Base-by-base conservation (phyloP, 1,284 basidiomycete genomes). In the Ustilago trichophora region DNA sequence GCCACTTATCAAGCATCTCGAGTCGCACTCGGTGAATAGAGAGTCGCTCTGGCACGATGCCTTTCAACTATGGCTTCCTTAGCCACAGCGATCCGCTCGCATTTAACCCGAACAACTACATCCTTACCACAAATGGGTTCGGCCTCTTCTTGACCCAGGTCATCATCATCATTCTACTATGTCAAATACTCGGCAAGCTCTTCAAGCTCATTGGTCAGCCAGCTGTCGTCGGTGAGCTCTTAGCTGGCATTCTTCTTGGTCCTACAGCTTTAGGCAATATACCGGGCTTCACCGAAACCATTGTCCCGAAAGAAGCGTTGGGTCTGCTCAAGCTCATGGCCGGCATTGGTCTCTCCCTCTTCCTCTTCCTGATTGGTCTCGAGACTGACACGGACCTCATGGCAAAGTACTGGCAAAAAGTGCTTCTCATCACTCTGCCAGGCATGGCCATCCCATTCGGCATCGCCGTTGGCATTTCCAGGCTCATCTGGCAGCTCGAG, bases 351-450 rank as follows among this genome's bases (percentile, higher is more conserved):
- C 57, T 74, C 4, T 59, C 67, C 4, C 29, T 69, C n/a, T 74
- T 74, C 34, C 55, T 74, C 18, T 67, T 74, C 12, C 53, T 74
- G 19, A 74, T 76, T 37, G 73, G 73, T 11, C 53, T 76, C 29
- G 73, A 76, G 41, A 76, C 73, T 13, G 73, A 76, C 32, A 69
- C 63, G 11, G 69, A 74, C 7, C 64, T 75, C 19, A 76, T 76
- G 59, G 68, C 64, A 10, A 53, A 51, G 37, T 60, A 73, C 27
- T 74, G 59, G 59, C 56, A 64, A 26, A 58, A 74, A 40, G 73
- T 75, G 4, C 6, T 58, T 13, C 48, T 72, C 40, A 75, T 74
- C 46, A 69, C 69, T 2, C 26, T 76, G 21, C 73, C 73, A 1
- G 72, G 72, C 32, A 68, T 76, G 64, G 57, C 72, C 7, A 58